Conservation (phyloP, 129 eudicot species). For the Erigeron canadensis region DNA sequence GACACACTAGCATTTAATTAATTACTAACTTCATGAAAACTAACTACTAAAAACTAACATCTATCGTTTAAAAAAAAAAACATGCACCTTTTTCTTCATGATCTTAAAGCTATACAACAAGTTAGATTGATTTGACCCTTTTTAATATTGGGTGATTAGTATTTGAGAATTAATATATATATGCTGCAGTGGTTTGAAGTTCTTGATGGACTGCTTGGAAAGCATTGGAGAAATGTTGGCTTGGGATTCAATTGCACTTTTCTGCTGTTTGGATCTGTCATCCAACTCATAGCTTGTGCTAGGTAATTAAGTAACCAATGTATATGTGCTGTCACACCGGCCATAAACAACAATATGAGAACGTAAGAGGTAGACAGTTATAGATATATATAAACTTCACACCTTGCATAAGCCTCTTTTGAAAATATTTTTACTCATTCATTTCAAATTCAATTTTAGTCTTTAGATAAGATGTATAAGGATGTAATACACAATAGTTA, state of each 20-base stretch:
- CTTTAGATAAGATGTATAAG: no score
- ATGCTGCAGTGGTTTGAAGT: constrained; percentile 99
- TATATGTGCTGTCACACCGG: no score
- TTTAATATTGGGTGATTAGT: neutral
- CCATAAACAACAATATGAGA: no score
- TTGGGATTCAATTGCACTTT: constrained; percentile 97
- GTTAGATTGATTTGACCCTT: neutral
- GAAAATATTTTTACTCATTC: no score
- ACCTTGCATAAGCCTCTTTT: no score
- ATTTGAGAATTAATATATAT: neutral
- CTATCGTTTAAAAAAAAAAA: no score
- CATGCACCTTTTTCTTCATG: neutral
- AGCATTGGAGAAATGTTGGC: constrained; percentile 98
- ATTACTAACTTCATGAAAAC: no score
- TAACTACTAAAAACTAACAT: no score
- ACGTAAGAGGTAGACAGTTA: no score
- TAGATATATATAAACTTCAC: no score
- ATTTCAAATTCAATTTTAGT: no score
- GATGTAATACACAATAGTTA: neutral
- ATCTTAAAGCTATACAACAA: neutral
- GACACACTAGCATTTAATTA: no score
- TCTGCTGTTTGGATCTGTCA: constrained; percentile 97
- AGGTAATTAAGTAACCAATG: constrained; percentile 34
- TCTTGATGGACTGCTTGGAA: constrained; percentile 97
- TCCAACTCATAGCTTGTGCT: constrained; percentile 99